Evolutionary conservation across 192 early-diverging fungal genomes (phyloP).

Genomic region (Backusella mclennaniae): DNA sequence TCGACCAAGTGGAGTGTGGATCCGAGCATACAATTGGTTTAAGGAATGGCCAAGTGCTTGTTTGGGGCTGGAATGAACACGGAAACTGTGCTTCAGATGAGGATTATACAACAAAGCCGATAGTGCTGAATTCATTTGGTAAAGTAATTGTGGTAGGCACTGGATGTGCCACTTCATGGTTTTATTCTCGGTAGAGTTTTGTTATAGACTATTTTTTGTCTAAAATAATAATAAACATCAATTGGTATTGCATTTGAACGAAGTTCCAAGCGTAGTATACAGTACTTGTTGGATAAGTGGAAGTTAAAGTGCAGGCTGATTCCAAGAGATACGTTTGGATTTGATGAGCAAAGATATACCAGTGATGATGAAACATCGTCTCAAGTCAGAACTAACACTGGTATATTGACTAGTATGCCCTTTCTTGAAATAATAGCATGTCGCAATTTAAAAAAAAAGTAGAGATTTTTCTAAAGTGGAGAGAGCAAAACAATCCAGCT

Average conservation of each 20-base stretch:
- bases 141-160: conserved; percentile 19
- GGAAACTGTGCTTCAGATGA: conserved; percentile 74
- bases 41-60: conserved; percentile 18
- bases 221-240: no score
- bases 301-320: conserved; percentile 42
- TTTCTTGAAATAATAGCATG: conserved; percentile 24
- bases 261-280: conserved; percentile 59
- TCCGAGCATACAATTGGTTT: conserved; percentile 74
- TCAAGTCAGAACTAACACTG: conserved; percentile 1
- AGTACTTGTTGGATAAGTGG: conserved; percentile 62
- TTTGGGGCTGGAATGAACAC: conserved; percentile 95
- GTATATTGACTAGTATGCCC: conserved; percentile 28
- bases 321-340: conserved; percentile 34
- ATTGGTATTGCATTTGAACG: no score
- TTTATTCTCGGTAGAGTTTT: neutral
- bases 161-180: conserved; percentile 46
- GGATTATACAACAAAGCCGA: conserved; percentile 6
- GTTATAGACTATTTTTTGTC: neutral
- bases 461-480: no score
- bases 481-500: no score
- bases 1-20: conserved; percentile 55
- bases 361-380: neutral
- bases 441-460: no score
- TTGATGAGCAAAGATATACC: conserved; percentile 37
- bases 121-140: neutral